These are phyloP conservation scores for Boletus reticulatus DNA, from an alignment of 768 basidiomycete species.

Conservation along the genomic window DNA sequence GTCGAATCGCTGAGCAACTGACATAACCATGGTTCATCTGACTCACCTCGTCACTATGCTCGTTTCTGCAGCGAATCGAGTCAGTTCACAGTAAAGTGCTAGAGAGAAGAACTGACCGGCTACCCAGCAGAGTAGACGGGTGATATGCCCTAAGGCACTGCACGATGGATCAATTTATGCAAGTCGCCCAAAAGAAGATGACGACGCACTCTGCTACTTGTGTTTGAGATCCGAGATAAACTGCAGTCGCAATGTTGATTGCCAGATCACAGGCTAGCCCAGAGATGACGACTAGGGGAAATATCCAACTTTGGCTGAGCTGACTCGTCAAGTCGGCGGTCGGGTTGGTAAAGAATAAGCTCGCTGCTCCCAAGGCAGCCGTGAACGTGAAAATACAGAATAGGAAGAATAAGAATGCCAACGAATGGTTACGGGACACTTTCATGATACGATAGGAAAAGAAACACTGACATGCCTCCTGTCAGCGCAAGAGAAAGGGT, in stretches of 20 bases:
- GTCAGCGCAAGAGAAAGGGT: neutral
- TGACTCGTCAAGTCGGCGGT: conserved; percentile 4
- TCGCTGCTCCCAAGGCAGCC: conserved; percentile 19
- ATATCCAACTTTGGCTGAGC: conserved; percentile 14
- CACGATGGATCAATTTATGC: neutral
- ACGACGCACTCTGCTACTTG: conserved; percentile 7
- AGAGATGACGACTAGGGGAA: conserved; percentile 16
- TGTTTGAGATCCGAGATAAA: conserved; percentile 9
- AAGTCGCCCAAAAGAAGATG: neutral
- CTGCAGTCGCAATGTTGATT: conserved; percentile 3
- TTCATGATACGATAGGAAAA: conserved; percentile 17
- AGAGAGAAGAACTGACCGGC: conserved; percentile 11
- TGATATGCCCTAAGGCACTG: conserved; percentile 3
- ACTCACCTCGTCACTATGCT: conserved; percentile 12
- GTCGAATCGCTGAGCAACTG: neutral
- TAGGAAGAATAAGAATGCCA: conserved; percentile 12
- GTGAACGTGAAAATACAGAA: conserved; percentile 21
- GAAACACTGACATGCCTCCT: conserved; percentile 11
- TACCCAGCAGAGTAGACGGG: conserved; percentile 1
- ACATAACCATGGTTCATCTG: neutral
- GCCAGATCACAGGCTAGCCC: conserved; percentile 19
- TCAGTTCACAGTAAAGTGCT: neutral
- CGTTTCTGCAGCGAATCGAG: conserved; percentile 14
- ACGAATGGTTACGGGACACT: conserved; percentile 12
- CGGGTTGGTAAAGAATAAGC: conserved; percentile 13